phyloP scores from a whole-genome alignment of 768 basidiomycete genomes.

The Podaxis carcinomalis region DNA sequence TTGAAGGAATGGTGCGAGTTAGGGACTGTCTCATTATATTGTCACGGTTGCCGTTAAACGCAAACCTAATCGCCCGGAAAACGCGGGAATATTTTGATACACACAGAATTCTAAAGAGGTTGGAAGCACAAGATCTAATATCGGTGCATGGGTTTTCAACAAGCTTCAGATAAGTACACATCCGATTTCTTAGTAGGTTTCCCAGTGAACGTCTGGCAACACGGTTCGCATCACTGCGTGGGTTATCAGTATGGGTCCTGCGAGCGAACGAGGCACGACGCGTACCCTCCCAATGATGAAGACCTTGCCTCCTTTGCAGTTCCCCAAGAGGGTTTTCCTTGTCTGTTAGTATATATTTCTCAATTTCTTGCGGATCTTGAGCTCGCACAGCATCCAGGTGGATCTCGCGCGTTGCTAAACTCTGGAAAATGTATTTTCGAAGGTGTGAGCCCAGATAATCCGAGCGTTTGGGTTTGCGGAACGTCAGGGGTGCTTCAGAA shows the following conservation, averaged over 20 bases:
- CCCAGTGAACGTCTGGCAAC: slow-evolving; percentile 71
- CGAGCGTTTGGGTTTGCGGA: slow-evolving; percentile 47
- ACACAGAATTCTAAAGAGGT: not conserved
- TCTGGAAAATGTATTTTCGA: slow-evolving; percentile 54
- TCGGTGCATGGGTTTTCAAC: not conserved
- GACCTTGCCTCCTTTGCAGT: slow-evolving; percentile 61
- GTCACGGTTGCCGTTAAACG: not conserved
- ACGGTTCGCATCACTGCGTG: slow-evolving; percentile 59
- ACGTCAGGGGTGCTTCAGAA: slow-evolving; percentile 46
- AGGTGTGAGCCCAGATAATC: slow-evolving; percentile 72
- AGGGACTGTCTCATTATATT: not conserved
- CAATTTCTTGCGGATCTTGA: slow-evolving; percentile 31
- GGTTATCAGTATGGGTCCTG: not conserved
- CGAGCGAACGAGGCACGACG: slow-evolving; percentile 13
- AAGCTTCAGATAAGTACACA: not conserved
- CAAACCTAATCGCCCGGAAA: not conserved
- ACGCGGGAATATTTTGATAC: not conserved
- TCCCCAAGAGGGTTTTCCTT: slow-evolving; percentile 54
- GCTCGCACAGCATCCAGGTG: slow-evolving; percentile 36
- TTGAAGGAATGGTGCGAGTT: not conserved
- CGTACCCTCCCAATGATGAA: slow-evolving; percentile 76
- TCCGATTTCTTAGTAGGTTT: slow-evolving; percentile 52
- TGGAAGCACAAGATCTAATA: not conserved
- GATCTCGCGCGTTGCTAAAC: slow-evolving; percentile 51
- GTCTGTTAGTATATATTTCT: slow-evolving; percentile 59